phyloP scores from a whole-genome alignment of 768 basidiomycete genomes.

The Psilocybe cyanescens region DNA sequence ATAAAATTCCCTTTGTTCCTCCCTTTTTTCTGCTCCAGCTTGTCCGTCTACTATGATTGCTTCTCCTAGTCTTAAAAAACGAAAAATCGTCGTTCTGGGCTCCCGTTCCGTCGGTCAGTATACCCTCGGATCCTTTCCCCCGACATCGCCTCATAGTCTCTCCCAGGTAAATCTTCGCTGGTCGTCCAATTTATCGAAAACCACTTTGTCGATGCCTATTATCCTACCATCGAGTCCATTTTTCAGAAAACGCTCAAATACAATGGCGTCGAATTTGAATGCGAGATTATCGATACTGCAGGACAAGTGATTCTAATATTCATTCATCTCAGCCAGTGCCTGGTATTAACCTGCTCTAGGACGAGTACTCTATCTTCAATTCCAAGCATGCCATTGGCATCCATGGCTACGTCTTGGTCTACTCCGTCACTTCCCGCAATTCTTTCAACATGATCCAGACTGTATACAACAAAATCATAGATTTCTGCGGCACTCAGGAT shows the following conservation, averaged over 20 bases:
- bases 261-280: slow-evolving; percentile 84
- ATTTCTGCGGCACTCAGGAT: slow-evolving; percentile 79
- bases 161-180: slow-evolving; percentile 88
- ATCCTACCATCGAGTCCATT: slow-evolving; percentile 88
- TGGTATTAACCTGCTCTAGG: slow-evolving; percentile 46
- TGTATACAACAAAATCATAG: slow-evolving; percentile 90
- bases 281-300: slow-evolving; percentile 95
- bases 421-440: slow-evolving; percentile 82
- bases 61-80: slow-evolving; percentile 51
- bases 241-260: slow-evolving; percentile 76
- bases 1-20: slow-evolving; percentile 8
- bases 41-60: neutral
- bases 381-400: slow-evolving; percentile 91
- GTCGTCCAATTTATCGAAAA: slow-evolving; percentile 87
- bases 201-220: slow-evolving; percentile 85
- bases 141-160: slow-evolving; percentile 14
- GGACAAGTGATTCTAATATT: slow-evolving; percentile 72
- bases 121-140: slow-evolving; percentile 18
- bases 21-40: neutral
- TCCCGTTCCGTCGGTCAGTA: slow-evolving; percentile 82
- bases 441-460: slow-evolving; percentile 92
- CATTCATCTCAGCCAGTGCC: slow-evolving; percentile 1
- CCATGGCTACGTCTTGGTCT: slow-evolving; percentile 93
- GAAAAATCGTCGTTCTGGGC: slow-evolving; percentile 86
- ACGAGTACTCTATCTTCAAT: slow-evolving; percentile 89